Percentiles rank a stretch among this genome's conserved stretches.
phyloP scores from a whole-genome alignment of 2,329 filamentous ascomycete species.

The Immersiporthe knoxdaviesiana region DNA sequence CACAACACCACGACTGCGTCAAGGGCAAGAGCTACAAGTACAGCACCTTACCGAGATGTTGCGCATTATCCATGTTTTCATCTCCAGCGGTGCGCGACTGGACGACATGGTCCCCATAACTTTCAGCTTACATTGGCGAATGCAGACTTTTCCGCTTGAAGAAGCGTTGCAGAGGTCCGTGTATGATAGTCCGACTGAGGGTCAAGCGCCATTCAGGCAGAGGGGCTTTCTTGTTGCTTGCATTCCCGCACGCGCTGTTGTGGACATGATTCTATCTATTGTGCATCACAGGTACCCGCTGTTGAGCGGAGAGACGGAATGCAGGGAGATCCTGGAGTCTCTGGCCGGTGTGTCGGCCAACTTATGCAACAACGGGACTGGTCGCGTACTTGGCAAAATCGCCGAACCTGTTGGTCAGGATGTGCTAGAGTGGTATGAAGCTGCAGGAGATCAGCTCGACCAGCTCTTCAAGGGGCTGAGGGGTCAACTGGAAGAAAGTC shows the following conservation, averaged over 20 bases:
- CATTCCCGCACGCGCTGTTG: neutral
- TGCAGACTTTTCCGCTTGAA: too few species aligned
- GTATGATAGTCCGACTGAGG: too few species aligned
- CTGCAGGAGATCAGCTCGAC: neutral
- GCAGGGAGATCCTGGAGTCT: neutral
- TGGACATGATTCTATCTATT: neutral
- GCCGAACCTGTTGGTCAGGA: fast-evolving
- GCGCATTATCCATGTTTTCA: neutral
- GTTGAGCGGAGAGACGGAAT: neutral
- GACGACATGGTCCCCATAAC: neutral
- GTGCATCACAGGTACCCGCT: neutral
- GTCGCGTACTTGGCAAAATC: neutral
- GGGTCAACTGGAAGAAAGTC: neutral
- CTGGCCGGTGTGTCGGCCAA: neutral
- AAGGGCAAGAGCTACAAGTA: too few species aligned
- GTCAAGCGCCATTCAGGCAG: too few species aligned
- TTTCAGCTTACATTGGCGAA: neutral
- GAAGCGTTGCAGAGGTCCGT: too few species aligned
- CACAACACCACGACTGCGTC: too few species aligned
- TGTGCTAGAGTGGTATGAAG: neutral
- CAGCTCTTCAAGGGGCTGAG: neutral
- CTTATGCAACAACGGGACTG: neutral
- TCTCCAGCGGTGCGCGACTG: neutral
- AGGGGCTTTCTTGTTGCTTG: too few species aligned
- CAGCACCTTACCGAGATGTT: neutral